Evolutionary conservation across 257 asterid genomes (phyloP).

Genomic region (Nicotiana tomentosiformis): DNA sequence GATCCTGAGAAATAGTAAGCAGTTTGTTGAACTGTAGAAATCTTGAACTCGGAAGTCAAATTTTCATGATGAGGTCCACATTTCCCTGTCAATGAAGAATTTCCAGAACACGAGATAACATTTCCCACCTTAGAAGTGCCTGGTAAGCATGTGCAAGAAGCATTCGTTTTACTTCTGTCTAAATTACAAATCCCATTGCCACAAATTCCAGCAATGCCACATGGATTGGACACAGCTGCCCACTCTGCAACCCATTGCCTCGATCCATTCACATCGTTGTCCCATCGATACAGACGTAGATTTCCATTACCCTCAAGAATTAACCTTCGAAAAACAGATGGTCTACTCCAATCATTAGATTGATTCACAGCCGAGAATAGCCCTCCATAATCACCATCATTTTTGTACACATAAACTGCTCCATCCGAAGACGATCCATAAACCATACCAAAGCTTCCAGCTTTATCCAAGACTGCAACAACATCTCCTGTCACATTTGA

Average conservation of each 20-base stretch:
- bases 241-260: constrained; percentile 85
- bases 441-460: constrained; percentile 72
- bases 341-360: constrained; percentile 19
- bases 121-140: constrained; percentile 28
- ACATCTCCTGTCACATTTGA: constrained; percentile 79
- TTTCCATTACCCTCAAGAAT: constrained; percentile 71
- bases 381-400: constrained; percentile 52
- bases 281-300: constrained; percentile 76
- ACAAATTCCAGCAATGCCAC: constrained; percentile 76
- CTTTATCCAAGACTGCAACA: constrained; percentile 53
- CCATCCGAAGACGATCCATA: constrained; percentile 72
- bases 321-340: constrained; percentile 44
- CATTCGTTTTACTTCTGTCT: constrained; percentile 62
- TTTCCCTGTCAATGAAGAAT: constrained; percentile 41
- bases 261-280: constrained; percentile 66
- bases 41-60: constrained; percentile 36
- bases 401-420: constrained; percentile 73
- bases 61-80: constrained; percentile 47
- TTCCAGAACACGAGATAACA: constrained; percentile 29
- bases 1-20: constrained; percentile 60
- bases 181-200: constrained; percentile 72
- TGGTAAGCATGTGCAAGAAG: constrained; percentile 66
- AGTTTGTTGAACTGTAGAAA: constrained; percentile 45
- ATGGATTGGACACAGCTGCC: constrained; percentile 88
- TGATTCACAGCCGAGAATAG: constrained; percentile 41